Evolutionary conservation across 495 filamentous ascomycete genomes (phyloP), one percentile per base, ranked within the genome.

Genomic region (Penicillium lividum): DNA sequence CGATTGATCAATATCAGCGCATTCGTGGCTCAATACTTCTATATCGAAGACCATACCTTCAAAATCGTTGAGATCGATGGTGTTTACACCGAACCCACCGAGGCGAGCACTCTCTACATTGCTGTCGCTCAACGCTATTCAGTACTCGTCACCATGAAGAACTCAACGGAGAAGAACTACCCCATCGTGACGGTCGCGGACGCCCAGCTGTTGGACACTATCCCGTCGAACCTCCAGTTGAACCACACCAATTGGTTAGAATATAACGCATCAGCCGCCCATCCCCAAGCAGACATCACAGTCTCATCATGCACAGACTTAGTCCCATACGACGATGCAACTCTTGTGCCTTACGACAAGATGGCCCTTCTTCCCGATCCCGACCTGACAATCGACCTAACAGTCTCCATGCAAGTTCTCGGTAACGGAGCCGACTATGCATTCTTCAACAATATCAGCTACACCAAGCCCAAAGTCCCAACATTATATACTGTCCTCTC

Each of bases 371-470:
- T 75, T 8, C 63, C 58, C 43, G 62, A 63, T 11, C 62, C 67
- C n/a, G 67, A 68, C 47, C 42, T 60, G 40, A 70, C 63, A 16
- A 73, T 76, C 42, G 48, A 64, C 4, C 34, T 77, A 3, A 68
- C 66, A 31, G 67, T 70, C 5, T 80, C 30, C 69, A 86, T 74
- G 80, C 83, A 65, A 78, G 87, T 72, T 51, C 67, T 77, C 29
- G 64, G 51, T 22, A 51, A 72, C 33, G 73, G 75, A 13, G 57
- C 62, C 0, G 61, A 60, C 36, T 77, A 77, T 79, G 89, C 89
- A 54, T 90, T 92, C 70, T 86, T 96, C 73, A 91, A 94, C 67
- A 83, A 88, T 67, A 85, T 91, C 45, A 87, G 87, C 45, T 96
- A 92, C 64, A 81, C 84, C 28, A 42, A 66, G 7, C 89, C 89